Evolutionary conservation across 2,329 filamentous ascomycete species (phyloP), one percentile per base, ranked within the genome.

Genomic region (Ophiocordyceps camponoti-saundersi): DNA sequence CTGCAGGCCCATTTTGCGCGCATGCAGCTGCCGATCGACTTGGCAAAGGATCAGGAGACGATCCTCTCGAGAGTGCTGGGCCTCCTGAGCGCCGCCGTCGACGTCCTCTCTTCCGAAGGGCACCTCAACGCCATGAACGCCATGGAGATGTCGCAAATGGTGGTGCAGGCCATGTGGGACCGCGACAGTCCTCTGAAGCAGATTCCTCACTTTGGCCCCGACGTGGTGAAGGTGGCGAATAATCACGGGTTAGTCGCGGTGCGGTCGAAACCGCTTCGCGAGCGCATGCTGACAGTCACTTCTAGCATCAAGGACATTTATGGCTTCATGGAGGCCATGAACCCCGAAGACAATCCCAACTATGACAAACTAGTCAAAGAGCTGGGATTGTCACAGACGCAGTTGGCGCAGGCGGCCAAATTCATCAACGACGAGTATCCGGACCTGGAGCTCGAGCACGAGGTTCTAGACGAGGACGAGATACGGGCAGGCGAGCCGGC

Each of bases 121-220:
- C 87, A 95, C 57, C 74, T 98, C 51, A 98, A 98, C 60, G 90
- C 92, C 50, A 94, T 95, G 82, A 89, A 83, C 57, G 92, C 92
- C 26, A 98, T 98, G 90, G 92, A 98, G 63, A 87, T 98, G 77
- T 94, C 86, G 13, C 92, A 98, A 61, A 98, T 98, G 92, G 86
- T 93, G 46, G 89, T 98, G 3, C 92, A 98, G 66, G 89, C 84
- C 45, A 95, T 96, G 86, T 98, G 92, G 92, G 90, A 98, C 66
- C 84, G 89, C 48, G 92, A 98, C 63, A 93, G 85, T 57, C 89
- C 92, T 39, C 74, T 98, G 54, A 95, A 95, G 69, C 92, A 98
- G 65, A 95, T 98, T 58, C 92, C 92, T 54, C 87, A 96, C 68
- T 96, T 96, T 62, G 79, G 82, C 16, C 77, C 82, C 36, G 82